Evolutionary conservation across 495 filamentous ascomycete genomes (phyloP), one percentile per base, ranked within the genome.

Genomic region (Trichoderma orchidacearum): DNA sequence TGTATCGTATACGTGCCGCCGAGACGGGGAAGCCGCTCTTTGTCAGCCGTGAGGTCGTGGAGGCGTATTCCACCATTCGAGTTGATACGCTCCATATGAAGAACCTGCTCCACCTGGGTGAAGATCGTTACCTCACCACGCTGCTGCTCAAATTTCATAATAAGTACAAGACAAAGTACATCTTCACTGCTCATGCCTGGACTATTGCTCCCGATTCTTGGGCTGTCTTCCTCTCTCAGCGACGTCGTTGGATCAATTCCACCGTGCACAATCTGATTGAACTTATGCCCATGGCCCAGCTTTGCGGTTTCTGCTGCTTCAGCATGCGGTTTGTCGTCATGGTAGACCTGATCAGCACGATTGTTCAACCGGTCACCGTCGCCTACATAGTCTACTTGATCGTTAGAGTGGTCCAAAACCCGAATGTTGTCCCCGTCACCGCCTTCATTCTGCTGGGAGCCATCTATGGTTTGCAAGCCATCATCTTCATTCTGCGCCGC

Each of bases 231-330:
- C 75, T 99, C 63, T 99, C 93, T 9, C 93, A 99, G 69, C 90
- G 93, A 72, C 91, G 93, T 70, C 85, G 93, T 65, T 98, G 93
- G 93, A 99, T 99, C 70, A 99, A 99, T 73, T 96, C 92, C 30
- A 99, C 93, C 2, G 86, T 99, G 21, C 93, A 99, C 76, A 99
- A 99, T 68, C 77, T 99, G 60, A 86, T 93, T 61, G 93, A 99
- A 66, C 83, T 99, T 53, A 90, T 97, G 63, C 90, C 90, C 5
- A 71, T 99, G 67, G 81, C 86, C 53, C 87, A 97, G 66, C 83
- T 99, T 30, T 99, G 93, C 71, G 93, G 93, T 68, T 99, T 99
- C 82, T 99, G 93, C 77, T 97, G 94, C 72, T 99, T 99, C 78
- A 90, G 86, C 69, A 99, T 99, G 93, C 83, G 93, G 62, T 99